Conservation (phyloP, 768 basidiomycete species). For the Pulveroboletus sp. region DNA sequence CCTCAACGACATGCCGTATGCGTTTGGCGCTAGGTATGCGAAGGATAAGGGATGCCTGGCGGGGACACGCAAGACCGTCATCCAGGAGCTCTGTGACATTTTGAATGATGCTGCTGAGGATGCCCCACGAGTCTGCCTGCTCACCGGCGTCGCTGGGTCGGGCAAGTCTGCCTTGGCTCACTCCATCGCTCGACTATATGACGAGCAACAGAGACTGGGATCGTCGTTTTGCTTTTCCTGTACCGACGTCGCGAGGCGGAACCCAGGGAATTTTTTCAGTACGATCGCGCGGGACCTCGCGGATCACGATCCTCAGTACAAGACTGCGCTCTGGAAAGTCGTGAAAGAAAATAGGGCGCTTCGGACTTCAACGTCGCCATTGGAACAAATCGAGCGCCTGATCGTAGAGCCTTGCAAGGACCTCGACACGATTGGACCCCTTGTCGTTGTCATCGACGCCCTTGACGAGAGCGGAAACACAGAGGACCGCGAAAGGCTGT, state of each 20-base stretch:
- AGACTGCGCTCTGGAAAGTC: not conserved
- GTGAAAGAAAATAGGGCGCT: slow-evolving; percentile 1
- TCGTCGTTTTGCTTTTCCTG: too few species aligned
- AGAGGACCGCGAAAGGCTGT: not conserved
- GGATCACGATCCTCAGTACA: too few species aligned
- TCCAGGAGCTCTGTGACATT: not conserved
- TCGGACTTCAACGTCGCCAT: not conserved
- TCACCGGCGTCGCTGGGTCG: not conserved
- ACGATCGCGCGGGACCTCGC: too few species aligned
- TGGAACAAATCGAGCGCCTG: slow-evolving; percentile 17
- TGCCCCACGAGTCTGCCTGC: not conserved
- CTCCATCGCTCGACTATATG: too few species aligned
- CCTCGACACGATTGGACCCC: slow-evolving; percentile 20
- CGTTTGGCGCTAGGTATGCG: not conserved
- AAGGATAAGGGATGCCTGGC: not conserved
- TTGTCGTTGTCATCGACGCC: slow-evolving; percentile 29
- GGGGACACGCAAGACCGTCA: not conserved
- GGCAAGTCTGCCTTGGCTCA: too few species aligned
- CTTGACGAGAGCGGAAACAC: slow-evolving; percentile 23
- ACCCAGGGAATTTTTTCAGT: too few species aligned
- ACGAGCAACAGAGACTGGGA: too few species aligned
- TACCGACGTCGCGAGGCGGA: too few species aligned
- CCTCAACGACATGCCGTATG: not conserved
- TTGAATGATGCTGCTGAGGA: not conserved
- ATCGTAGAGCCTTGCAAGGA: slow-evolving; percentile 18